Evolutionary conservation across 495 filamentous ascomycete genomes (phyloP).

Genomic region (Achaetomiella virescens): DNA sequence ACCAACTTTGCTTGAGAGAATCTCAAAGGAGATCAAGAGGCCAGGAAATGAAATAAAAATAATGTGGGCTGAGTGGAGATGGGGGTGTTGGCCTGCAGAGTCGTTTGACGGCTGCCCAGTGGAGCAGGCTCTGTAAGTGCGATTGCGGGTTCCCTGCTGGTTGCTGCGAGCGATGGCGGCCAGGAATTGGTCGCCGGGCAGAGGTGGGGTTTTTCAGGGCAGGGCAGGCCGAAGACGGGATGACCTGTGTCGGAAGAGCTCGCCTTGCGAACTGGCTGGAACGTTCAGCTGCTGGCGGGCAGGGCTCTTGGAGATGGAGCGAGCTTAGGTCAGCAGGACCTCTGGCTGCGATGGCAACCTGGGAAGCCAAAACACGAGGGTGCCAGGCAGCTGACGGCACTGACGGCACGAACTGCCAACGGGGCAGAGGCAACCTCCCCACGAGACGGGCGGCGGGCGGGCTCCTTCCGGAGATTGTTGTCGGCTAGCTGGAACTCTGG

Average conservation of each 20-base stretch:
- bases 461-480: conserved; percentile 10
- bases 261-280: conserved; percentile 25
- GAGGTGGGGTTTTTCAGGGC: conserved; percentile 18
- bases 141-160: conserved; percentile 3
- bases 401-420: conserved; percentile 13
- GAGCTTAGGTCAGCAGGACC: conserved; percentile 21
- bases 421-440: not conserved
- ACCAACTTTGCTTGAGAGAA: conserved; percentile 7
- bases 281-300: conserved; percentile 3
- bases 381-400: conserved; percentile 14
- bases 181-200: conserved; percentile 12
- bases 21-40: not conserved
- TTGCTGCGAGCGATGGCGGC: not conserved
- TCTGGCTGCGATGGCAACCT: not conserved
- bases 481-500: conserved; percentile 16
- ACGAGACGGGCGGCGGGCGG: conserved; percentile 2
- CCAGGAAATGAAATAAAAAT: conserved; percentile 24
- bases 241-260: conserved; percentile 18
- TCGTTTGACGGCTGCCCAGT: conserved; percentile 12
- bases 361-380: conserved; percentile 19
- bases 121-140: conserved; percentile 10
- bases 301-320: not conserved
- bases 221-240: conserved; percentile 15
- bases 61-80: conserved; percentile 36
- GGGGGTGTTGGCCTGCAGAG: not conserved